Base-by-base conservation (phyloP, 2,329 filamentous ascomycete genomes). In the Moelleriella libera region DNA sequence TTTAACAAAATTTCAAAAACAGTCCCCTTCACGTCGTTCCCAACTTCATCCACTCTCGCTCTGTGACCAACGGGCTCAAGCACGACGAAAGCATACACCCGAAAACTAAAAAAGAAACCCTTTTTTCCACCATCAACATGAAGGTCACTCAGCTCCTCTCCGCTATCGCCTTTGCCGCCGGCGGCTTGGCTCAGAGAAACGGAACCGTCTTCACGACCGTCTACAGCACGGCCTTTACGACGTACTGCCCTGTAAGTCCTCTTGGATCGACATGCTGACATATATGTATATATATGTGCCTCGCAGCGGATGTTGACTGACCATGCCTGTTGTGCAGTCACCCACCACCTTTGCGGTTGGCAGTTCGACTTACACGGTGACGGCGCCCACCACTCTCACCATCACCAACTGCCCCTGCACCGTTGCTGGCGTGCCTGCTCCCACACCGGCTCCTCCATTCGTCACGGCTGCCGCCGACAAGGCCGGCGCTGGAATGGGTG, bases 341-440 rank as follows among this genome's bases (percentile, higher is more conserved):
- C 55, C 57, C 7, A 60, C 56, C 11, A 66, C 63, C 46, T 63
- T 69, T 32, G 62, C 66, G 49, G 55, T 64, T 32, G 61, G 63
- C 55, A 61, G 63, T 48, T 65, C 65, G 50, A 72, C 70, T 45
- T 69, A 68, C 56, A 72, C 66, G 30, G 68, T 63, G 50, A 68
- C 64, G 21, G 51, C 58, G 51, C 58, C 62, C 30, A 68, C 65
- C 34, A 68, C 64, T 41, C 46, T 73, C 48, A 72, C 69, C 52
- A 60, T 73, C 53, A 69, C 65, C 47, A 68, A 71, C 62, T 73
- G 70, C 54, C 69, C 69, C 47, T 72, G 69, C 56, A 69, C 67
- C 37, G 52, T 71, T 29, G n/a, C 7, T 5, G 8, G 9, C 9
- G 12, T 32, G 5, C 10, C 31, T 40, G 31, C 45, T 47, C 34